phyloP scores from a whole-genome alignment of 2,329 filamentous ascomycete genomes.

The Cylindrodendrum hubeiense region DNA sequence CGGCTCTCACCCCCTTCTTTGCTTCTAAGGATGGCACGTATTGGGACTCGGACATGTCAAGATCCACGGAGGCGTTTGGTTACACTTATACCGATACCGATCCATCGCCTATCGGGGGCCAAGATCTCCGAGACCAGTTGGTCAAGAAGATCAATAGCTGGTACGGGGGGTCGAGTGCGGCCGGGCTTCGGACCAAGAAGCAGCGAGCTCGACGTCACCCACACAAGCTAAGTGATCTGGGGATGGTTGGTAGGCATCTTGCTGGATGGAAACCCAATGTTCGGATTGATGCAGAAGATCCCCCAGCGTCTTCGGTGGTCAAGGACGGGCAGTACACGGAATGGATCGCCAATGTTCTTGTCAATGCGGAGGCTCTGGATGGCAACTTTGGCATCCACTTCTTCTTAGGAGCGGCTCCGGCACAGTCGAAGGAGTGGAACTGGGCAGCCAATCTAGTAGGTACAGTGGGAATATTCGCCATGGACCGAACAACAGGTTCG shows the following conservation, averaged over 20 bases:
- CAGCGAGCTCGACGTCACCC: not conserved
- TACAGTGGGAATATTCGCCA: slow-evolving; percentile 68
- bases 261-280: slow-evolving; percentile 39
- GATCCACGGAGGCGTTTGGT: slow-evolving; percentile 72
- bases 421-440: slow-evolving; percentile 63
- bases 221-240: slow-evolving; percentile 4
- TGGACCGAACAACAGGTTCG: slow-evolving; percentile 50
- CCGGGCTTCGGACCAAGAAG: slow-evolving; percentile 33
- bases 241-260: slow-evolving; percentile 9
- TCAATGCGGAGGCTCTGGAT: slow-evolving; percentile 70
- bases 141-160: slow-evolving; percentile 65
- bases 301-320: slow-evolving; percentile 48
- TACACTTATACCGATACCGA: slow-evolving; percentile 80
- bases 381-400: slow-evolving; percentile 74
- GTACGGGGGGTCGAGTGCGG: slow-evolving; percentile 51
- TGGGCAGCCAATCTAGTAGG: slow-evolving; percentile 69
- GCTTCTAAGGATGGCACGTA: slow-evolving; percentile 67
- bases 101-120: slow-evolving; percentile 36
- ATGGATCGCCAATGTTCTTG: slow-evolving; percentile 77
- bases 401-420: slow-evolving; percentile 70
- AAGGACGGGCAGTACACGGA: slow-evolving; percentile 64
- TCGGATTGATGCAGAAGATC: slow-evolving; percentile 39
- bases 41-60: slow-evolving; percentile 75
- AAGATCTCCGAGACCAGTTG: slow-evolving; percentile 49
- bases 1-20: slow-evolving; percentile 77